Conservation (phyloP, 2,329 filamentous ascomycete species). For the Mariannaea elegans region DNA sequence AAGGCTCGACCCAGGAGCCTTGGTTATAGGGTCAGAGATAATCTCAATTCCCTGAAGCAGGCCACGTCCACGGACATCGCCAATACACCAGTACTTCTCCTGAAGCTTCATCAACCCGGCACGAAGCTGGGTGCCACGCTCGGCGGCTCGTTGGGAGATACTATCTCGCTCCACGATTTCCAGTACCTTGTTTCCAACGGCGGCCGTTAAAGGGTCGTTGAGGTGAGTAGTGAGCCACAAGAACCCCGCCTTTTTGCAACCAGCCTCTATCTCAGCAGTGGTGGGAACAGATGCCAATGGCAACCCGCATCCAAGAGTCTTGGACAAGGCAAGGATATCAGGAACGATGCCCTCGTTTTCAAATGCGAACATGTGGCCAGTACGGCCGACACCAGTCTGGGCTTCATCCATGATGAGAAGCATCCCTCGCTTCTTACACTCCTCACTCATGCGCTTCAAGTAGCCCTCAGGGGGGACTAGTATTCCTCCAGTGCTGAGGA, state of each 20-base stretch:
- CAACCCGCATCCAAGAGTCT: constrained; percentile 63
- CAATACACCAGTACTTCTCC: constrained; percentile 60
- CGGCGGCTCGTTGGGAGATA: constrained; percentile 50
- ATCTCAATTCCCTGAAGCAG: constrained; percentile 62
- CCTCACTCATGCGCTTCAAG: constrained; percentile 32
- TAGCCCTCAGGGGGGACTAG: constrained; percentile 20
- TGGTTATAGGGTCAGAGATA: constrained; percentile 51
- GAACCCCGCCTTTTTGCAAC: constrained; percentile 55
- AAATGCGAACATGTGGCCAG: constrained; percentile 67
- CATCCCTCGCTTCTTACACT: constrained; percentile 64
- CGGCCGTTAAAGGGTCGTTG: constrained; percentile 62
- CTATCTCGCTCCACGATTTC: constrained; percentile 61
- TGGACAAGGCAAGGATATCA: constrained; percentile 47
- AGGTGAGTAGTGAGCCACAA: constrained; percentile 63
- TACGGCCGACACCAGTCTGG: constrained; percentile 65
- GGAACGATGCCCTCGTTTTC: constrained; percentile 47
- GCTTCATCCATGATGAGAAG: constrained; percentile 69
- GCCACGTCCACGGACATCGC: constrained; percentile 60
- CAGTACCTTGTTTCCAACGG: constrained; percentile 63
- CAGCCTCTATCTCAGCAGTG: constrained; percentile 55
- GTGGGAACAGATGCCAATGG: constrained; percentile 61
- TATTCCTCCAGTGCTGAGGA: constrained; percentile 62
- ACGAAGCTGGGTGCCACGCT: constrained; percentile 54
- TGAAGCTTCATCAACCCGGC: constrained; percentile 54
- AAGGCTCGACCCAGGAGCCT: constrained; percentile 53